Conservation (phyloP, 1,284 basidiomycete genomes). For the Psilocybe mexicana region DNA sequence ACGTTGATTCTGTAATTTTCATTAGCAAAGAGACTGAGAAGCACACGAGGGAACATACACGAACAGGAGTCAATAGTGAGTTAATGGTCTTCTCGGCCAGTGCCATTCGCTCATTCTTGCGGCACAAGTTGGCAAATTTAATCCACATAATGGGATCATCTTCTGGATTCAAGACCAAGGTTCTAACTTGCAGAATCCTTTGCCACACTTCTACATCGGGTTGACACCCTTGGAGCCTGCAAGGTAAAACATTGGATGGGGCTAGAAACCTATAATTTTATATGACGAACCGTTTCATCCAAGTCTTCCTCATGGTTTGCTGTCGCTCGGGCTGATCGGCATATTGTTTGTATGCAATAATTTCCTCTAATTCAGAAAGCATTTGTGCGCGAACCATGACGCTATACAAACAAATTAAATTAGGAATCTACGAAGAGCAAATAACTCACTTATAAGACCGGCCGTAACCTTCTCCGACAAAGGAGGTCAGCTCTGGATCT, state of each 20-base stretch:
- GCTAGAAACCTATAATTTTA: background rate
- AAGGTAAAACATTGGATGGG: background rate
- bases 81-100: constrained; percentile 98
- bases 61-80: constrained; percentile 75
- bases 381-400: constrained; percentile 98
- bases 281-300: constrained; percentile 81
- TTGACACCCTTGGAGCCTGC: constrained; percentile 91
- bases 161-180: constrained; percentile 90
- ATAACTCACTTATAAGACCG: constrained; percentile 86
- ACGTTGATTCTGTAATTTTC: constrained; percentile 33
- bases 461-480: constrained; percentile 95
- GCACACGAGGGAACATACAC: constrained; percentile 38
- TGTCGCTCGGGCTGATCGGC: constrained; percentile 94
- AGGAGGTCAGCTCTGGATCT: constrained; percentile 89
- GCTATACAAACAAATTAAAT: constrained; percentile 41
- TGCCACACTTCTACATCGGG: constrained; percentile 99
- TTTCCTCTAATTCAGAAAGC: constrained; percentile 98
- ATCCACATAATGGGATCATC: constrained; percentile 98
- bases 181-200: constrained; percentile 93
- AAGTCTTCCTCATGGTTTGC: constrained; percentile 84
- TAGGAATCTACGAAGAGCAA: background rate
- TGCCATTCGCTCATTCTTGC: constrained; percentile 57
- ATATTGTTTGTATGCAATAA: constrained; percentile 94
- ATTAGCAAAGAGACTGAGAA: background rate
- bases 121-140: constrained; percentile 54